Evolutionary conservation across 2,329 filamentous ascomycete genomes (phyloP), one percentile per base, ranked within the genome.

Genomic region (Aaosphaeria arxii): DNA sequence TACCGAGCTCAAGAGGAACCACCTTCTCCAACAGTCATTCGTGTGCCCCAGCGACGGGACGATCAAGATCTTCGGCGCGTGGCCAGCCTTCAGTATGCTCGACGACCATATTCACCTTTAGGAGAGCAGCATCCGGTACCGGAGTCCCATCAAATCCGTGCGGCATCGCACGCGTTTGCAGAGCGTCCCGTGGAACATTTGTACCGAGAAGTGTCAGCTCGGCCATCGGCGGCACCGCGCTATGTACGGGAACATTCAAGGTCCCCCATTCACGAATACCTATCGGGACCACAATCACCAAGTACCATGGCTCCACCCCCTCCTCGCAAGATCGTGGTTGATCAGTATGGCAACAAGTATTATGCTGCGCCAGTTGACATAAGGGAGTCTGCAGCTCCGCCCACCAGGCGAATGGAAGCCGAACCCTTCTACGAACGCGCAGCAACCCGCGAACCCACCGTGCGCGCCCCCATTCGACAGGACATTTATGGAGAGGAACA

Each of bases 261-360:
- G 13, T 74, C 73, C 11, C 71, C 73, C 4, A 56, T 65, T 5
- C 61, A 66, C 30, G 63, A 71, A 43, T 73, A 74, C 50, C 51
- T 73, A 35, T 59, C 68, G 30, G 57, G 64, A 38, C 61, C 56
- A 30, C 71, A 70, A 30, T 71, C 69, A 24, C 67, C 70, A 5
- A 57, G 65, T 35, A 53, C 58, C 68, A 77, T 81, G 72, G 63
- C 66, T 43, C 71, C 68, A 7, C 66, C 81, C 6, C 66, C 81
- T 13, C 74, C 81, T 41, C 76, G 85, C 47, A 83, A 86, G 52
- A 86, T 96, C 53, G 78, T 95, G 32, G 77, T 95, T 46, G 91
- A 96, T 70, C 84, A 88, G 52, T 89, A 85, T 69, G 91, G 91
- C 38, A 88, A 89, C 65, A 84, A 89, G 64, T 96, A 91, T 71